phyloP scores from a whole-genome alignment of 1,139 yeast species.

The Hemisphaericaspora xylanilytica region DNA sequence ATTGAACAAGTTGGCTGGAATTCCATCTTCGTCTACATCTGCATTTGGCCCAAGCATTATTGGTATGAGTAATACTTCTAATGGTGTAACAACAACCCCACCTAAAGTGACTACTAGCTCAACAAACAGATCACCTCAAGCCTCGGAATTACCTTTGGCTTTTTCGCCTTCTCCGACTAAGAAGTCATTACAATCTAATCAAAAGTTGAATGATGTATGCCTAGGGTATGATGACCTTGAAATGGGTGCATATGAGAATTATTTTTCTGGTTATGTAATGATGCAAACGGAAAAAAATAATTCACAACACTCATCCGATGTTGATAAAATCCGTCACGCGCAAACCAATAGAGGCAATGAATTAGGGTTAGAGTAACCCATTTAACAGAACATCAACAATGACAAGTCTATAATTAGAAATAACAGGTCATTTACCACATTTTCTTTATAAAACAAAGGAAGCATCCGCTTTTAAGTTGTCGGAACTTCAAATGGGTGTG shows the following conservation, averaged over 20 bases:
- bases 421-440: conserved; percentile 12
- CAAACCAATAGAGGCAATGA: conserved; percentile 9
- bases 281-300: conserved; percentile 1
- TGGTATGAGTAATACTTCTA: not conserved
- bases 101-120: not conserved
- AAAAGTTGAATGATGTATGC: not conserved
- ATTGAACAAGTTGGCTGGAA: conserved; percentile 10
- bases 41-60: not conserved
- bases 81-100: not conserved
- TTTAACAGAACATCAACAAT: conserved; percentile 3
- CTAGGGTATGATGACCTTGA: conserved; percentile 21
- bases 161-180: not conserved
- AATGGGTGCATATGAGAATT: conserved; percentile 25
- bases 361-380: conserved; percentile 2
- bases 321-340: conserved; percentile 6
- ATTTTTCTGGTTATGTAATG: conserved; percentile 17
- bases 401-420: conserved; percentile 4
- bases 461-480: not conserved
- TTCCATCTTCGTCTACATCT: conserved; percentile 3
- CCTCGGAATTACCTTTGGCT: not conserved
- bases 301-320: conserved; percentile 2
- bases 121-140: not conserved
- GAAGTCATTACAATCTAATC: not conserved
- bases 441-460: conserved; percentile 13
- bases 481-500: no score